Base-by-base conservation (phyloP, 1,284 basidiomycete species). In the Malassezia caprae region DNA sequence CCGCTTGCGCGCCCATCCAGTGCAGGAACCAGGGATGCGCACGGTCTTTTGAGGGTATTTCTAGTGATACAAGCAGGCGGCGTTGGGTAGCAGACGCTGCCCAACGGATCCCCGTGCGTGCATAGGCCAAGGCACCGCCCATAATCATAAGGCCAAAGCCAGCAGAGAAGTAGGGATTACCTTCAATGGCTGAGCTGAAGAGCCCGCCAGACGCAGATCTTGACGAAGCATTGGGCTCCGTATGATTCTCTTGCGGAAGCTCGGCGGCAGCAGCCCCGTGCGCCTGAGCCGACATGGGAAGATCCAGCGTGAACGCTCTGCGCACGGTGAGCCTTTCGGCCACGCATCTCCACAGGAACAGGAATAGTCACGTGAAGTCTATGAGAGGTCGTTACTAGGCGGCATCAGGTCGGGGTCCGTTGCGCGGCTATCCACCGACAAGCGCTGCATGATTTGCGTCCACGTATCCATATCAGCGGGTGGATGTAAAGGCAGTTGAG, bases 11-110 rank as follows among this genome's bases (percentile, higher is more conserved):
- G 2, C 90, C 84, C 87, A 98, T 90, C 94, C 94, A 99, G 59
- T 87, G 81, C 27, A 99, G 82, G 75, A 98, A 93, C 91, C 94
- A 98, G 32, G 89, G 86, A 75, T 98, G 96, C 2, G 91, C 81
- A 26, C 82, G 84, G 75, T 99, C 94, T 71, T 91, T 90, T 67
- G 91, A 96, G 48, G 88, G 89, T 64, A 99, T 90, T 77, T 99
- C 94, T 44, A 98, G 82, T 5, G 89, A 86, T 40, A 98, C 90
- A 47, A 98, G 83, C 78, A 99, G 80, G 28, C 93, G 83, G 23
- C 94, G 81, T 55, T 88, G 90, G 39, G 91, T 83, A 30, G 86
- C 80, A 3, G 81, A 83, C 5, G 85, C 81, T 17, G 83, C 85
- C 15, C 88, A 77, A 10, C 84, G 81, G 19, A 83, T 69, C 27